Evolutionary conservation across 768 basidiomycete species (phyloP), one percentile per base, ranked within the genome.

Genomic region (Phanerodontia chrysosporium): DNA sequence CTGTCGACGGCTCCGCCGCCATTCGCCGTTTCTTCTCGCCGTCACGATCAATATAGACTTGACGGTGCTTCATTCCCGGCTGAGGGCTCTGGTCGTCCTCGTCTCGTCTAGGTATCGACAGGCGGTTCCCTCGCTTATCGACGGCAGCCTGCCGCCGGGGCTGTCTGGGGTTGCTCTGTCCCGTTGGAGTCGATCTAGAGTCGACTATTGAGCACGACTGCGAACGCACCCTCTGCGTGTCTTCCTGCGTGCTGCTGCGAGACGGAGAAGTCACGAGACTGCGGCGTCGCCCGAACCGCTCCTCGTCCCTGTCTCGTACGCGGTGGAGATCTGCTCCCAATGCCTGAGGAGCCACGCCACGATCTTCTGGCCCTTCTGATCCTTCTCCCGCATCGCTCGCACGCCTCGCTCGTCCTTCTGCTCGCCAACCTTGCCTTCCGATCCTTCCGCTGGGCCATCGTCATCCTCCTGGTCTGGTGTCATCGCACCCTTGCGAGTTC

Each of bases 331-430:
- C 24, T 54, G 45, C 24, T 49, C 55, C 60, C 60, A 61, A 42
- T 61, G 60, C 14, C 35, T 57, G 25, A 61, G 35, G 5, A 61
- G 49, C 60, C 60, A 61, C 29, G 32, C 55, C 21, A 57, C 44
- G 21, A 49, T 52, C 60, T 45, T 51, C 27, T 29, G 46, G 18
- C 22, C 30, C n/a, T 39, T 30, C 16, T 39, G n/a, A n/a, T 57
- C 56, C 56, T 49, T 48, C 28, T 57, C 56, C 5, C 29, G n/a
- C 25, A 14, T 49, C 3, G n/a, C 30, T 21, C 46, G 22, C 21
- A 21, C 35, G 39, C 39, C 39, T 18, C 6, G 8, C 8, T 18
- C 39, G 10, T 42, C 39, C 39, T 42, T 10, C 18, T 18, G 39
- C 39, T n/a, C 39, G 8, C 8, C 39, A 18, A 5, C 8, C 18